Evolutionary conservation across 495 filamentous ascomycete species (phyloP).

Genomic region (Neurospora sp.): DNA sequence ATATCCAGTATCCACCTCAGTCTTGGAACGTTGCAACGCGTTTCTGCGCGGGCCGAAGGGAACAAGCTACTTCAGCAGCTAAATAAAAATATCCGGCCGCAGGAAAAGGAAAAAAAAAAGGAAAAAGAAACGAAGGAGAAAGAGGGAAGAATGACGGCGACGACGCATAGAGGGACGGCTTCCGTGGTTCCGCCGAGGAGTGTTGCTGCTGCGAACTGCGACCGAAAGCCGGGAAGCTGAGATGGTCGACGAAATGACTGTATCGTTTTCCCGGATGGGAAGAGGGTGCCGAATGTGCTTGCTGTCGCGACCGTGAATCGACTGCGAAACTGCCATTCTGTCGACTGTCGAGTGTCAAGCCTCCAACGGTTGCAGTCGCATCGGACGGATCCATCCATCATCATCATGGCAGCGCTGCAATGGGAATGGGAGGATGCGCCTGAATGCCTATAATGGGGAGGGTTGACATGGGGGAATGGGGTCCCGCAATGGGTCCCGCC

Average conservation of each 20-base stretch:
- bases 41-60: not conserved
- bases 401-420: not conserved
- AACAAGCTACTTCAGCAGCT: not conserved
- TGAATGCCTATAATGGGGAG: not conserved
- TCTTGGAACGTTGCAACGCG: not conserved
- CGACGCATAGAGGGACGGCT: not conserved
- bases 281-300: not conserved
- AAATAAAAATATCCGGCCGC: not conserved
- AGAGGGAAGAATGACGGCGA: not conserved
- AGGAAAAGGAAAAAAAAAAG: not conserved
- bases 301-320: not conserved
- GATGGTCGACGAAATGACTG: not conserved
- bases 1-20: not conserved
- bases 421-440: not conserved
- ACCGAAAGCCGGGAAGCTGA: not conserved
- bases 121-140: not conserved
- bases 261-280: not conserved
- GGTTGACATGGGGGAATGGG: not conserved
- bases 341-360: not conserved
- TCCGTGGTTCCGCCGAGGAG: not conserved
- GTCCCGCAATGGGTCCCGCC: not conserved
- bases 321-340: not conserved
- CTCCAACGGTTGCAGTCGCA: not conserved
- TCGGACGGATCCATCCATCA: not conserved
- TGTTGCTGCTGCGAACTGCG: not conserved